Conservation (phyloP, 805 yeast genomes). For the Yamadazyma paraphyllophila region DNA sequence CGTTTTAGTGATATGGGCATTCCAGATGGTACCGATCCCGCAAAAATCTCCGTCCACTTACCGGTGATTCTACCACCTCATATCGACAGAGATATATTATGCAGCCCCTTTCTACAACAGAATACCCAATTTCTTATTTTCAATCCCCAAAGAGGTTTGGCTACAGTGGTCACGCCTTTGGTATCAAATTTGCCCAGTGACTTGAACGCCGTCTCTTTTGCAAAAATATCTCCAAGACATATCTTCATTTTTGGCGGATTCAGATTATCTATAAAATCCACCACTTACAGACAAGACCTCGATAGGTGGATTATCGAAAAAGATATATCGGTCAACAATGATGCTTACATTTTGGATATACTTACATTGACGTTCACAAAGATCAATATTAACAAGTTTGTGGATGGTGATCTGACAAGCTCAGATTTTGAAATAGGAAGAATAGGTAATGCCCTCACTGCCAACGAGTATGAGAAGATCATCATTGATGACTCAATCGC, state of each 20-base stretch:
- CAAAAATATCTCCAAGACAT: constrained; percentile 54
- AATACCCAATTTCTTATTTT: constrained; percentile 25
- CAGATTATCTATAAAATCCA: constrained; percentile 30
- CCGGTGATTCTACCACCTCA: constrained; percentile 40
- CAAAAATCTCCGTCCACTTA: constrained; percentile 34
- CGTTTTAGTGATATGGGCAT: constrained; percentile 28
- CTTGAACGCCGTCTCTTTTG: constrained; percentile 46
- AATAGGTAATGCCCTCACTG: constrained; percentile 31
- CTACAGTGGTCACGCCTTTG: constrained; percentile 25
- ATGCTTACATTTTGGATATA: constrained; percentile 60
- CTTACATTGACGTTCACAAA: constrained; percentile 48
- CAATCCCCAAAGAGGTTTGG: constrained; percentile 32
- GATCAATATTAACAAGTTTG: constrained; percentile 23
- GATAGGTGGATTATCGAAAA: constrained; percentile 41
- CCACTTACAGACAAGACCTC: constrained; percentile 19
- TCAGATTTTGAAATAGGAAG: constrained; percentile 25
- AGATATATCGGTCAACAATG: constrained; percentile 47
- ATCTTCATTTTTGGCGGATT: constrained; percentile 72
- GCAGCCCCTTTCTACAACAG: constrained; percentile 44
- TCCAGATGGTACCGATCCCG: constrained; percentile 28
- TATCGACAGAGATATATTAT: constrained; percentile 33
- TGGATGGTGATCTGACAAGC: not conserved
- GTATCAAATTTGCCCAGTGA: constrained; percentile 44
- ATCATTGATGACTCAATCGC: constrained; percentile 9
- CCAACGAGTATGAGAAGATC: constrained; percentile 20